Evolutionary conservation across 83 land plant genomes (phyloP), one percentile per base, ranked within the genome.

Genomic region (Picea abies): DNA sequence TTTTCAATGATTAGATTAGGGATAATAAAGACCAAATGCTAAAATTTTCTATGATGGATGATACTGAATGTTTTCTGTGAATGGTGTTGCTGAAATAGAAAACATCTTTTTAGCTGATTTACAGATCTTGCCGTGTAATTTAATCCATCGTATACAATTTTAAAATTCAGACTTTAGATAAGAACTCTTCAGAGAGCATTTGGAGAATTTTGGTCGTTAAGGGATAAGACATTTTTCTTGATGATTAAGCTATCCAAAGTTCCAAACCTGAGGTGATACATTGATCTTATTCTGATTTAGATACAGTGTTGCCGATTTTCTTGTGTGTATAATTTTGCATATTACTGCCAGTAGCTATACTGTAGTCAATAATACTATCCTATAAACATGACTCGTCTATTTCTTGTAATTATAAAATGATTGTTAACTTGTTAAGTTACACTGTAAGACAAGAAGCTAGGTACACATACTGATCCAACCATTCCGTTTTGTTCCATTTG

Each of bases 111-210:
- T 37, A 70, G 44, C 22, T 70, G 44, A 7, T 70, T 70, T 26
- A 17, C 56, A 52, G 56, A 52, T 11, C 14, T 52, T 14, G 56
- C 10, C 10, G 11, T 52, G 10, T 10, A 52, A 52, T 52, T 52
- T 52, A 41, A 70, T 70, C 75, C 75, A 70, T 35, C n/a, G 19
- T 70, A n/a, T 70, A 37, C 5, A 69, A 70, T 70, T 41, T 41
- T 19, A 37, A 39, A 26, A 20, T 70, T 37, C 37, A 20, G 20
- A 37, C 35, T 70, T 70, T 0, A 37, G 29, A 26, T 17, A 70
- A 70, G 47, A 70, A 7, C 32, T 35, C 17, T 70, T 70, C 20
- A 17, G 0, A 19, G 39, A 37, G 16, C 44, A 70, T 35, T 15
- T 5, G 32, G 20, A 70, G 44, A 41, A 70, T 37, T 41, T 70